Percentiles rank a stretch among this genome's conserved stretches.
Evolutionary conservation across 495 filamentous ascomycete species (phyloP).

Genomic region (Penicillium goetzii): DNA sequence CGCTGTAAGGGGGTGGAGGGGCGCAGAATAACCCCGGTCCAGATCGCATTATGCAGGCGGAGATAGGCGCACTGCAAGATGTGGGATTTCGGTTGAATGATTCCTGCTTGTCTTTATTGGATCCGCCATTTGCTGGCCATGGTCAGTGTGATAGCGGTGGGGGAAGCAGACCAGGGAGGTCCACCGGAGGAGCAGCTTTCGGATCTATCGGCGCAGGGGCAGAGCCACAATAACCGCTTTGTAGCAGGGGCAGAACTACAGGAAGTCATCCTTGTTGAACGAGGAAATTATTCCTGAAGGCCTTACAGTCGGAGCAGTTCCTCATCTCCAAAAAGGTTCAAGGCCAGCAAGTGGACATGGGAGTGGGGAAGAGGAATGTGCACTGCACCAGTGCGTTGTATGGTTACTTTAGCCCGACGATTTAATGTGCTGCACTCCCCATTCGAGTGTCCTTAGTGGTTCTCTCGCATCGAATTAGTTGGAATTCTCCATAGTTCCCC

Average conservation of each 20-base stretch:
- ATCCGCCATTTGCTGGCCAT: constrained; percentile 9
- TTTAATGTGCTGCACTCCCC: background rate
- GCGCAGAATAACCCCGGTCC: constrained; percentile 8
- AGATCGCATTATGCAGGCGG: constrained; percentile 14
- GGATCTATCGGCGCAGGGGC: background rate
- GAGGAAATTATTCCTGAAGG: too few species aligned
- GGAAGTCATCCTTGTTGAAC: background rate
- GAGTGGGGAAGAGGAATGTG: constrained; percentile 12
- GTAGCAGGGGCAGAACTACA: background rate
- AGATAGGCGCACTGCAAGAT: constrained; percentile 6
- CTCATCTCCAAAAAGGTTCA: background rate
- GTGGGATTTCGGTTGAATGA: background rate
- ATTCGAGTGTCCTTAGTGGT: background rate
- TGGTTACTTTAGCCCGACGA: background rate
- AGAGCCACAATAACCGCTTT: background rate
- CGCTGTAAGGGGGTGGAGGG: constrained; percentile 23
- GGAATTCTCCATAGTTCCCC: constrained; percentile 1
- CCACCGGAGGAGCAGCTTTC: background rate
- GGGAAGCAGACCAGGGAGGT: background rate
- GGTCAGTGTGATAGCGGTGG: constrained; percentile 3
- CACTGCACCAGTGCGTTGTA: constrained; percentile 1
- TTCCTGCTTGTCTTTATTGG: background rate
- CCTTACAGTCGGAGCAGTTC: background rate
- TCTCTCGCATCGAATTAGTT: background rate
- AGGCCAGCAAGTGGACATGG: background rate